A percentile compares a stretch with the other conserved stretches of the same genome.
Conservation (phyloP, 345 rosid species). For the Physaria fendleri region DNA sequence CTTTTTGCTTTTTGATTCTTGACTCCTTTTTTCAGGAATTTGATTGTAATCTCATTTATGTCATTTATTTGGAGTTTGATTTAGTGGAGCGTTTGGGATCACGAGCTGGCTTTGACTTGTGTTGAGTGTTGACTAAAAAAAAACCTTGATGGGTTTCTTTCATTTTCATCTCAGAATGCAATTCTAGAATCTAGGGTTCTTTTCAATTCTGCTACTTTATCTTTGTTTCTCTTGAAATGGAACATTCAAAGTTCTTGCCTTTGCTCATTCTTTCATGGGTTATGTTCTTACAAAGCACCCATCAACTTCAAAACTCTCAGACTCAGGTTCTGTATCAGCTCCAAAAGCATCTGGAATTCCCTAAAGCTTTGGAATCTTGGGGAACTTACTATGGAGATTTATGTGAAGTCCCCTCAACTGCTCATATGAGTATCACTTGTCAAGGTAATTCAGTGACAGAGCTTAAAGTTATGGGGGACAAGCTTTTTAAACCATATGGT, state of each 20-base stretch:
- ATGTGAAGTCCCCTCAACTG: slow-evolving; percentile 55
- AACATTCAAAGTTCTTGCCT: slow-evolving; percentile 26
- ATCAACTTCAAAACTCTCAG: slow-evolving; percentile 57
- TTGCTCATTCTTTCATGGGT: slow-evolving; percentile 39
- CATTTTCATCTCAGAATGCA: slow-evolving; percentile 5
- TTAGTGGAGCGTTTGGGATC: slow-evolving; percentile 21
- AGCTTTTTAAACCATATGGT: slow-evolving; percentile 43
- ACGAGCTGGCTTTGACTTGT: slow-evolving; percentile 26
- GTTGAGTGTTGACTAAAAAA: slow-evolving; percentile 15
- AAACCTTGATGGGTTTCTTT: slow-evolving; percentile 13
- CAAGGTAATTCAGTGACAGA: slow-evolving; percentile 54
- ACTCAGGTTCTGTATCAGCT: slow-evolving; percentile 61
- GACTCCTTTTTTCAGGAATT: slow-evolving; percentile 1
- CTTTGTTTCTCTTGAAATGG: slow-evolving; percentile 29
- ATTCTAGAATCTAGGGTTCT: slow-evolving; percentile 22
- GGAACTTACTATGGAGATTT: slow-evolving; percentile 57
- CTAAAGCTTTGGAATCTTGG: slow-evolving; percentile 54
- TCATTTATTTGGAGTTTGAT: slow-evolving; percentile 6
- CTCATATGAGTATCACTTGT: slow-evolving; percentile 56
- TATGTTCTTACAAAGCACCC: slow-evolving; percentile 33
- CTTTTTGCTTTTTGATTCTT: neutral
- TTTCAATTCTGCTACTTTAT: slow-evolving; percentile 13
- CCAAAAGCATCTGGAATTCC: slow-evolving; percentile 82
- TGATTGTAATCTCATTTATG: neutral
- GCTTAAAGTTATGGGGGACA: slow-evolving; percentile 79